Evolutionary conservation across 2,329 filamentous ascomycete genomes (phyloP).

Genomic region (Tolypocladium capitatum): DNA sequence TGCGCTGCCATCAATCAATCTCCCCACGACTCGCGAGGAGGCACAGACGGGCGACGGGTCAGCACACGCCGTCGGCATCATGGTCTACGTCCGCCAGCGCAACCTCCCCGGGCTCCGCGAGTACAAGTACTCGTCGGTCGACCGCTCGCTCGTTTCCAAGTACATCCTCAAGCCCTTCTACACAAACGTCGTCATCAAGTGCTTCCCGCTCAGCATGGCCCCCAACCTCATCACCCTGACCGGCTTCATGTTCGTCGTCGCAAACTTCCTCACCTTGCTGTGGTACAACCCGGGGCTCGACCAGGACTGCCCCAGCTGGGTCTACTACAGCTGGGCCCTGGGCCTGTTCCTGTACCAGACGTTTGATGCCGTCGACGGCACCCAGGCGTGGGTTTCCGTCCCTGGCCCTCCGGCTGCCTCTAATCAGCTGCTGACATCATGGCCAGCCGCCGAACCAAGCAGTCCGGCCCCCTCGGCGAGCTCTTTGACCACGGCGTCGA

Average conservation of each 20-base stretch:
- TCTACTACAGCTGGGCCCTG: slow-evolving; percentile 82
- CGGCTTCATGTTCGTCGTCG: slow-evolving; percentile 78
- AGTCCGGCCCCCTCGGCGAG: slow-evolving; percentile 88
- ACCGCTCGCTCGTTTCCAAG: slow-evolving; percentile 78
- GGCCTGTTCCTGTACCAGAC: slow-evolving; percentile 95
- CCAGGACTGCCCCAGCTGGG: slow-evolving; percentile 86
- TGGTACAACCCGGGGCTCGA: slow-evolving; percentile 95
- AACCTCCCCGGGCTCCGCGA: slow-evolving; percentile 76
- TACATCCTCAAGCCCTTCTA: slow-evolving; percentile 98
- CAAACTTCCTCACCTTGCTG: slow-evolving; percentile 80
- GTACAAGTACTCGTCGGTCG: slow-evolving; percentile 91
- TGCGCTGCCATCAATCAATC: not conserved
- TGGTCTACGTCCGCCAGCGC: slow-evolving; percentile 93
- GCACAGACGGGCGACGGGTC: not conserved
- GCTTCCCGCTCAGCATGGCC: slow-evolving; percentile 94
- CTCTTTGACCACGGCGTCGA: slow-evolving; percentile 97
- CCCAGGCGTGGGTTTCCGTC: slow-evolving; percentile 59
- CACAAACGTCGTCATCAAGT: slow-evolving; percentile 82
- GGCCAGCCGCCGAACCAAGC: slow-evolving; percentile 64
- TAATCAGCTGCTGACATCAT: not conserved
- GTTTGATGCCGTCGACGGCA: slow-evolving; percentile 91
- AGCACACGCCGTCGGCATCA: slow-evolving; percentile 25
- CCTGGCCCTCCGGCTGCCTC: not conserved
- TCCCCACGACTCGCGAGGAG: not conserved
- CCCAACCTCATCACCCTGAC: slow-evolving; percentile 77